A percentile compares a stretch with the other conserved stretches of the same genome.
These are phyloP conservation scores for Biscutella laevigata DNA, from an alignment of 441 rosid genomes.

Conservation along the genomic window DNA sequence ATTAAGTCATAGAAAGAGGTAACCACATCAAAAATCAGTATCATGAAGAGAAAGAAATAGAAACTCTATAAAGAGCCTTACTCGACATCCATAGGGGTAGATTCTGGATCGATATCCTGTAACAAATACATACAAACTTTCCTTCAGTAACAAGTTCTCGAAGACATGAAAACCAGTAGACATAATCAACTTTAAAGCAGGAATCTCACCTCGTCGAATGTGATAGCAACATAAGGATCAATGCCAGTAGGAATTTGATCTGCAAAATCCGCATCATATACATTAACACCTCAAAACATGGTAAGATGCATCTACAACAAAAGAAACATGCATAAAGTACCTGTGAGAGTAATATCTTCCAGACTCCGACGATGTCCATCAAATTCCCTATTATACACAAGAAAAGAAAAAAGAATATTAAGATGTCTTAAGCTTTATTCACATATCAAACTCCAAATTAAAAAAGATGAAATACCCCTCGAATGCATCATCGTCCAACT, in stretches of 20 bases:
- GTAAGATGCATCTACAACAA: not conserved
- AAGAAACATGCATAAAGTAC: slow-evolving; percentile 10
- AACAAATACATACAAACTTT: too few species aligned
- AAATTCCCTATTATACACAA: slow-evolving; percentile 30
- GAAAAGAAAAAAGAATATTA: not conserved
- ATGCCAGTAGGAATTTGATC: slow-evolving; percentile 57
- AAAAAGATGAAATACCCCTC: slow-evolving; percentile 28
- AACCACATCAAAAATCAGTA: not conserved
- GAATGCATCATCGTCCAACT: slow-evolving; percentile 32
- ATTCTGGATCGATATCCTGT: too few species aligned
- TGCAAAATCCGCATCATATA: slow-evolving; percentile 1
- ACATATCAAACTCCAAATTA: not conserved
- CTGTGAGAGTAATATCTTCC: slow-evolving; percentile 69
- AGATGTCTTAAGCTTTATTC: not conserved
- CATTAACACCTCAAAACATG: not conserved
- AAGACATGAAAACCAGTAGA: too few species aligned
- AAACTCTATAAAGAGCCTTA: too few species aligned
- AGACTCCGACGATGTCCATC: slow-evolving; percentile 41
- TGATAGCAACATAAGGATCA: slow-evolving; percentile 55
- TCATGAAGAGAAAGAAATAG: not conserved
- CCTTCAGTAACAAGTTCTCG: too few species aligned
- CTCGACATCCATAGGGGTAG: too few species aligned
- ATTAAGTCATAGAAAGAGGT: slow-evolving; percentile 18
- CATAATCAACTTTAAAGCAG: not conserved
- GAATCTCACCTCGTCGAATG: slow-evolving; percentile 54